Evolutionary conservation across 1,284 basidiomycete genomes (phyloP).

Genomic region (Irpex lacteus): DNA sequence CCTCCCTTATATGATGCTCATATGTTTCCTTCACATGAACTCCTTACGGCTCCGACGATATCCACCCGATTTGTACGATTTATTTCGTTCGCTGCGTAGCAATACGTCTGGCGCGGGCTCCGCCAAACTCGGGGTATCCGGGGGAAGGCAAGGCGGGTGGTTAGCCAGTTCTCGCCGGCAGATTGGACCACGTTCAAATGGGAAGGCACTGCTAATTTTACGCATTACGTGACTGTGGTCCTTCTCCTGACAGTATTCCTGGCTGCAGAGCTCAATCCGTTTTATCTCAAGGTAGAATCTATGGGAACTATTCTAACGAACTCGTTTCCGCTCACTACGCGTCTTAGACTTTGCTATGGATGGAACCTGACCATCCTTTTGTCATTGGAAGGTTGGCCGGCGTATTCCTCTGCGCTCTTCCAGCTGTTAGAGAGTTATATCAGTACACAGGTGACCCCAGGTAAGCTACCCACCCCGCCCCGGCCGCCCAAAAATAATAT

Average conservation of each 20-base stretch:
- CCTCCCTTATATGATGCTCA: not conserved
- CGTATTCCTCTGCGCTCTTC: constrained; percentile 79
- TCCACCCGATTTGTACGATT: not conserved
- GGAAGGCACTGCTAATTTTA: constrained; percentile 77
- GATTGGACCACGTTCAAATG: constrained; percentile 87
- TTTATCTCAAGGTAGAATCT: constrained; percentile 69
- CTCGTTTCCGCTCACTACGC: no score
- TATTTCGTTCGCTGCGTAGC: constrained; percentile 39
- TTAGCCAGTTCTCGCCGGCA: constrained; percentile 80
- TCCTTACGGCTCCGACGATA: not conserved
- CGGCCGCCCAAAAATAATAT: constrained; percentile 2
- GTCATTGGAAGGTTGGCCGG: constrained; percentile 70
- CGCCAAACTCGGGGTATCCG: constrained; percentile 71
- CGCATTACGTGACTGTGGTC: constrained; percentile 73
- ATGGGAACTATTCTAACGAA: not conserved
- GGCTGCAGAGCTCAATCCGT: constrained; percentile 79
- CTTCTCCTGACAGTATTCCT: constrained; percentile 76
- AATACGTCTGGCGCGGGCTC: constrained; percentile 82
- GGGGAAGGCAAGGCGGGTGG: constrained; percentile 71
- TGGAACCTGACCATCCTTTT: constrained; percentile 84
- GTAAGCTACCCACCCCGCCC: constrained; percentile 37
- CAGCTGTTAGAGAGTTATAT: constrained; percentile 76
- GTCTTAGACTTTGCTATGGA: constrained; percentile 70
- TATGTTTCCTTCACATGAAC: not conserved
- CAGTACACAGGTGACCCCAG: constrained; percentile 78